Conservation (phyloP, 1,139 yeast species). For the Debaryomyces subglobosus region DNA sequence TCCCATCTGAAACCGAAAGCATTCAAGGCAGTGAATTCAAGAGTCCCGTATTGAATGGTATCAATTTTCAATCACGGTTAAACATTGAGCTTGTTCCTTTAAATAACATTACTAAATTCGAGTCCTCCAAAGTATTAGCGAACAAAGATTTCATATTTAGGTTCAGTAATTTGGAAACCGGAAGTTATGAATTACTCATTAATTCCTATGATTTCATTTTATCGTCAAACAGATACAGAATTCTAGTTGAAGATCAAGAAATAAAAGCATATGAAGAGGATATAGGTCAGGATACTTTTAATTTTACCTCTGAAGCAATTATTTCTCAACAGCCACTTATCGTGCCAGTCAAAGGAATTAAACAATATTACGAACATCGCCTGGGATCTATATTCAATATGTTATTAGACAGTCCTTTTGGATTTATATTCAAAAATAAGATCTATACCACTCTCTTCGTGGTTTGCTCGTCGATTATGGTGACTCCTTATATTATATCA, state of each 20-base stretch:
- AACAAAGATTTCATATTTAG: slow-evolving; percentile 30
- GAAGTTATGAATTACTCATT: slow-evolving; percentile 39
- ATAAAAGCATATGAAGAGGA: slow-evolving; percentile 27
- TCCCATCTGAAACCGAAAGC: slow-evolving; percentile 29
- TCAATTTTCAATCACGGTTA: slow-evolving; percentile 40
- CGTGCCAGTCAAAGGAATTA: slow-evolving; percentile 25
- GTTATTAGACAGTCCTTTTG: slow-evolving; percentile 46
- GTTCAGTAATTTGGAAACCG: slow-evolving; percentile 28
- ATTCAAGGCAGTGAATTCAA: slow-evolving; percentile 20
- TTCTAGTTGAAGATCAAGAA: slow-evolving; percentile 24
- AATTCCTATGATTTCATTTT: slow-evolving; percentile 43
- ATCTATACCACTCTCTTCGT: slow-evolving; percentile 39
- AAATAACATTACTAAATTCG: slow-evolving; percentile 13
- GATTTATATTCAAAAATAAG: slow-evolving; percentile 42
- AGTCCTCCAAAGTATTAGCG: slow-evolving; percentile 20
- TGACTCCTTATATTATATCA: slow-evolving; percentile 36
- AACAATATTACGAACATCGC: slow-evolving; percentile 40
- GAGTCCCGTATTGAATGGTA: slow-evolving; percentile 35
- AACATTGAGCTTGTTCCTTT: slow-evolving; percentile 29
- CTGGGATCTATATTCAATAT: slow-evolving; percentile 37
- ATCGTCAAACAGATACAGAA: slow-evolving; percentile 26
- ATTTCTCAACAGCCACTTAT: slow-evolving; percentile 26
- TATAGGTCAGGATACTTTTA: slow-evolving; percentile 20
- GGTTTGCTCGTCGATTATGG: slow-evolving; percentile 33
- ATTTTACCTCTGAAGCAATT: slow-evolving; percentile 21